Evolutionary conservation across 441 rosid species (phyloP), one percentile per base, ranked within the genome.

Genomic region (Aleurites moluccanus): DNA sequence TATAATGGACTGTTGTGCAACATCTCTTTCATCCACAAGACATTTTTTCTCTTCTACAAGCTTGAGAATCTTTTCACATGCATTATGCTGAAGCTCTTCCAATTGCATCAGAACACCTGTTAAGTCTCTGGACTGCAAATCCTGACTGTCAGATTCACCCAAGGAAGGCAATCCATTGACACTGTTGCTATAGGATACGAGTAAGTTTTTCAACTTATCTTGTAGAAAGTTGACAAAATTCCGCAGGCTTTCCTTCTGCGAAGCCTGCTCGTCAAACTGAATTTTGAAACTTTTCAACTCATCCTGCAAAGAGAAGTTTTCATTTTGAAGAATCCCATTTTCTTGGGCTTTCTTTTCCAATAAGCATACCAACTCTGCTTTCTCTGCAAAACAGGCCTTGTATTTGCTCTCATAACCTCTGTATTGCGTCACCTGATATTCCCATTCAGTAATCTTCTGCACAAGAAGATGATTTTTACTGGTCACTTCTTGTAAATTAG

Each of bases 401-500:
- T 85, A 94, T 71, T 81, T 86, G 83, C 81, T 80, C 80, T 89
- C 80, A 64, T 78, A 88, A 74, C 78, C 83, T 73, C 78, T 78
- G 77, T 76, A 87, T 76, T 88, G 93, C 77, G 78, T 68, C 73
- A 84, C 78, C 80, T 87, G 72, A 69, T 87, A 80, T 80, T 94
- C 92, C 85, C 88, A 83, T 77, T 91, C 95, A 75, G 81, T 73
- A 67, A 91, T 83, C 83, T 91, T 93, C 82, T n/a, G 83, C 44
- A n/a, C n/a, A n/a, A 78, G 88, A 79, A 78, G 81, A 83, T 83
- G 76, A 80, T 90, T 92, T 81, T 92, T 93, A 61, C 73, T 73
- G 70, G 86, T 85, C 63, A 83, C 72, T 79, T 68, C 82, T 77
- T 83, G 89, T 78, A 93, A 76, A 83, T 81, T 86, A 67, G 79